Evolutionary conservation across 2,329 filamentous ascomycete species (phyloP), one percentile per base, ranked within the genome.

Genomic region (Diaporthe citri): DNA sequence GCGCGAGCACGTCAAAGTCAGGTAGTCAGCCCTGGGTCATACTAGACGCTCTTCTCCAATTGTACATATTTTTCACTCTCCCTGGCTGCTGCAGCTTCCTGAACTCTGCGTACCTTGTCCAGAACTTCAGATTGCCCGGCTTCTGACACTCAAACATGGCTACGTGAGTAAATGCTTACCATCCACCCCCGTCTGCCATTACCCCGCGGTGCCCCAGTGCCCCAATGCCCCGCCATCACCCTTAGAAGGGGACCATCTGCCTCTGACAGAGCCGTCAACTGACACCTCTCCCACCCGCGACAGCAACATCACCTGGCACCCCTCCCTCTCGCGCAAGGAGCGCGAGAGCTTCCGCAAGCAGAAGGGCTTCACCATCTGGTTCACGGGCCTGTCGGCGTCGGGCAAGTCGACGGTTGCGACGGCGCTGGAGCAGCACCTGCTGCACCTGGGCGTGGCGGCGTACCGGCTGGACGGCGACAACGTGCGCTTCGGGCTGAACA

Each of bases 401-500:
- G 97, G 97, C 82, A 99, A 99, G 87, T 98, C 96, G 71, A 99
- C 97, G 75, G 95, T 99, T 77, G 97, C 97, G 73, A 97, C 95
- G 3, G 97, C 97, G 22, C 94, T 99, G 55, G 97, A 99, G 89
- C 96, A 98, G 88, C 95, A 98, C 85, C 93, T 99, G 46, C 91
- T 99, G 73, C 95, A 97, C 84, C 90, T 95, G 15, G 93, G 93
- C 57, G 88, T 97, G 70, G 88, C 93, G 73, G 94, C 96, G 76
- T 99, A 99, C 90, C 93, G 97, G 71, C 93, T 99, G 41, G 97
- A 99, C 86, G 97, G 96, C 81, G 97, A 99, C 90, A 99, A 99
- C 86, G 93, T 99, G 79, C 96, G 97, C 76, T 98, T 98, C 87
- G 97, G 97, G 22, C 90, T 99, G 79, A 99, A 98, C 91, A 97